Conservation (phyloP, 345 rosid genomes). For the Aegle marmelos region DNA sequence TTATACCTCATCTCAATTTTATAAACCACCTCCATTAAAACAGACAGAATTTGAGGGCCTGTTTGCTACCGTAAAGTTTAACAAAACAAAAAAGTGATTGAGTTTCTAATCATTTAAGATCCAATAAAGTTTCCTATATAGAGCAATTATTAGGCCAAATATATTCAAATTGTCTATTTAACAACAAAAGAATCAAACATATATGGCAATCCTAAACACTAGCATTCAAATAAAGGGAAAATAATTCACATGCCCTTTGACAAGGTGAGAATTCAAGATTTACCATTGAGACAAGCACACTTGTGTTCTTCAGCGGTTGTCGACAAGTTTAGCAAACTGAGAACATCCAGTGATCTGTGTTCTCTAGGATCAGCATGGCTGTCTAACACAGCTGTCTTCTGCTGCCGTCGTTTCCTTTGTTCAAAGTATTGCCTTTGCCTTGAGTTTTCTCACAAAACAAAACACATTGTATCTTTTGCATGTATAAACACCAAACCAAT, state of each 20-base stretch:
- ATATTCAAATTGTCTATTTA: background rate
- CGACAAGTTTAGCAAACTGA: conserved; percentile 55
- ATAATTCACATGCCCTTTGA: background rate
- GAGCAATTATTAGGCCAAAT: background rate
- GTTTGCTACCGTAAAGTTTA: background rate
- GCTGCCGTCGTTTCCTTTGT: conserved; percentile 65
- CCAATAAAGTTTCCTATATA: background rate
- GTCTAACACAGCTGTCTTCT: conserved; percentile 35
- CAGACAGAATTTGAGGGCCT: background rate
- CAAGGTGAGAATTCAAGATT: background rate
- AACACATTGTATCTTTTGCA: background rate
- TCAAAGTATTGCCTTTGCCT: conserved; percentile 94
- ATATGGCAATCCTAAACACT: background rate
- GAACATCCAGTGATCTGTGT: conserved; percentile 71
- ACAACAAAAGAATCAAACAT: background rate
- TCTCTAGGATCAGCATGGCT: conserved; percentile 33
- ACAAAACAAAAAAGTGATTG: background rate
- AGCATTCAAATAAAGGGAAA: background rate
- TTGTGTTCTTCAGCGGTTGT: conserved; percentile 32
- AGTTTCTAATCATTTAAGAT: background rate
- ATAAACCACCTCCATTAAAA: background rate
- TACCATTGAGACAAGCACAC: conserved; percentile 35
- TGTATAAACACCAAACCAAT: background rate
- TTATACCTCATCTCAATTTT: background rate
- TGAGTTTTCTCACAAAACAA: conserved; percentile 10